phyloP scores from a whole-genome alignment of 2,329 filamentous ascomycete species.

The Diaporthe capsici region DNA sequence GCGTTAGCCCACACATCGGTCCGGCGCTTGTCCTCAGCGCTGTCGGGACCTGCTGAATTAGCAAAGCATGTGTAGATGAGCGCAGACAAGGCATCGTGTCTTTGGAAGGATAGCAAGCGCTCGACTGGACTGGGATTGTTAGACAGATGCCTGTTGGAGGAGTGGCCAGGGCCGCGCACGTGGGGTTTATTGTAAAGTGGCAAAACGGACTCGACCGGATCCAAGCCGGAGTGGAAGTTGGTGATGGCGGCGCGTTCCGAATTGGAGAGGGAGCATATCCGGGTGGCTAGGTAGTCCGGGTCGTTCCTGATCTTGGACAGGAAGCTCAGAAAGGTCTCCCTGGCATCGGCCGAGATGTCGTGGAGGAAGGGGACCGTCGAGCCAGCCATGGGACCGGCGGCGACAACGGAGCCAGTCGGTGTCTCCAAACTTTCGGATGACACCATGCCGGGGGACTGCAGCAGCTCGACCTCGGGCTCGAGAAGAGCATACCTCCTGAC shows the following conservation, averaged over 20 bases:
- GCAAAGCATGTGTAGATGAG: slow-evolving; percentile 92
- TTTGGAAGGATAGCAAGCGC: slow-evolving; percentile 87
- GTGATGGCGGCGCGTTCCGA: slow-evolving; percentile 84
- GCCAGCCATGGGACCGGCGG: slow-evolving; percentile 54
- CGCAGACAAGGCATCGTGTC: slow-evolving; percentile 87
- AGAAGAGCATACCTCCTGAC: slow-evolving; percentile 78
- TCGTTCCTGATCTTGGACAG: slow-evolving; percentile 87
- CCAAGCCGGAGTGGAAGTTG: slow-evolving; percentile 82
- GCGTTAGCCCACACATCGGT: slow-evolving; percentile 91
- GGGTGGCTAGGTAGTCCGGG: slow-evolving; percentile 87
- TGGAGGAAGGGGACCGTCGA: slow-evolving; percentile 73
- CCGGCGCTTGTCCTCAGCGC: slow-evolving; percentile 82
- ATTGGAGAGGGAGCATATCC: slow-evolving; percentile 81
- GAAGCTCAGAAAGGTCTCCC: slow-evolving; percentile 83
- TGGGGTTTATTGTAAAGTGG: slow-evolving; percentile 73
- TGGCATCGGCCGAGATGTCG: slow-evolving; percentile 81
- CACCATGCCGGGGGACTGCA: slow-evolving; percentile 65
- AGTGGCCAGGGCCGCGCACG: slow-evolving; percentile 55
- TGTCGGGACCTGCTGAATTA: slow-evolving; percentile 85
- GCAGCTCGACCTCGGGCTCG: slow-evolving; percentile 78
- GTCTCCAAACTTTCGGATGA: slow-evolving; percentile 66
- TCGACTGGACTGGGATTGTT: slow-evolving; percentile 77
- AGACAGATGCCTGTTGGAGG: slow-evolving; percentile 47
- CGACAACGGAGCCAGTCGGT: slow-evolving; percentile 58
- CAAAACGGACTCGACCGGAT: slow-evolving; percentile 87